These are phyloP conservation scores for Coemansia sp. DNA, from an alignment of 192 early-diverging fungal genomes.

Conservation along the genomic window DNA sequence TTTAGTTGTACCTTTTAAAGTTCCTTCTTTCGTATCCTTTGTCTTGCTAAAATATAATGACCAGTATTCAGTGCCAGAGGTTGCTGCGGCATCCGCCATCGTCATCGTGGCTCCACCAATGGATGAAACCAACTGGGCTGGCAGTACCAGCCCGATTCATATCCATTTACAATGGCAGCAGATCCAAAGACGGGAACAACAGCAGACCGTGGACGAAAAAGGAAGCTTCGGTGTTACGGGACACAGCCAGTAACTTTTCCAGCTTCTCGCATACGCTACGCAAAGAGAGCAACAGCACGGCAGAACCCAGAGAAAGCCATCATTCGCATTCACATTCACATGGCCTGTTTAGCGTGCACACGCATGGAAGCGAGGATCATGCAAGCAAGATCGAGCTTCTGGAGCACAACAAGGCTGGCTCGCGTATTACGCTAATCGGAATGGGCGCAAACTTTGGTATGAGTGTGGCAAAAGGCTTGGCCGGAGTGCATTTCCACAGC, in stretches of 20 bases:
- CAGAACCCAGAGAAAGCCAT: slow-evolving; percentile 9
- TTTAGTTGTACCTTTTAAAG: background rate
- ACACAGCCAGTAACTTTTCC: slow-evolving; percentile 39
- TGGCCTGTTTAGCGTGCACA: slow-evolving; percentile 21
- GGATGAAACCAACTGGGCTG: background rate
- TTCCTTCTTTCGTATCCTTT: background rate
- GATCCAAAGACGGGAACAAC: background rate
- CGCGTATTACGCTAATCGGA: slow-evolving; percentile 68
- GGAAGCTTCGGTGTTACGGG: slow-evolving; percentile 10
- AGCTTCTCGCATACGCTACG: slow-evolving; percentile 19
- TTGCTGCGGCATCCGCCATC: background rate
- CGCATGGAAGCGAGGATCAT: slow-evolving; percentile 19
- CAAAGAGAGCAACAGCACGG: slow-evolving; percentile 1
- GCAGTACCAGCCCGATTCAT: background rate
- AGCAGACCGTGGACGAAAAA: slow-evolving; percentile 24
- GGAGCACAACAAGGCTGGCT: slow-evolving; percentile 58
- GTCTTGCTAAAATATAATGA: background rate
- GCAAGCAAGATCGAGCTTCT: slow-evolving; percentile 40
- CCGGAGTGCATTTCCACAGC: slow-evolving; percentile 69
- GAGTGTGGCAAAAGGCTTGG: slow-evolving; percentile 63
- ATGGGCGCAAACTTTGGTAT: slow-evolving; percentile 64
- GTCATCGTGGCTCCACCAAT: background rate
- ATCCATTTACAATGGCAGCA: background rate
- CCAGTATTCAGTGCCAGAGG: background rate
- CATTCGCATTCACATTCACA: slow-evolving; percentile 24